These are phyloP conservation scores for Ascochyta pisi DNA, from an alignment of 2,329 filamentous ascomycete species.

Conservation along the genomic window DNA sequence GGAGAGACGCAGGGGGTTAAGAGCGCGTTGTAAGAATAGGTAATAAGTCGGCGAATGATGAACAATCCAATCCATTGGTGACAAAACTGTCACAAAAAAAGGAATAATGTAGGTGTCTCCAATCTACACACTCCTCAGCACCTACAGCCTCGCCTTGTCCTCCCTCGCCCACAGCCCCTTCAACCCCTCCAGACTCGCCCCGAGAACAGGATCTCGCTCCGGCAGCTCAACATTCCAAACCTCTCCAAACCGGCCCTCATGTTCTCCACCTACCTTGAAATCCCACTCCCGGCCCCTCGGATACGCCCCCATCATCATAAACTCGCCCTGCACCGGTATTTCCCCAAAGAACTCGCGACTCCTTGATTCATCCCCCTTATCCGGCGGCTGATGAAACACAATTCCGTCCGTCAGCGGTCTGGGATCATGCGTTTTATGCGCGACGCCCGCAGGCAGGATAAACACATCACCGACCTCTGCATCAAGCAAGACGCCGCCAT, in stretches of 20 bases:
- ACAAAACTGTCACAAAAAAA: too few species aligned
- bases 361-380: conserved; percentile 37
- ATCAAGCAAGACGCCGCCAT: conserved; percentile 58
- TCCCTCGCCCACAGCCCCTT: background rate
- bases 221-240: conserved; percentile 58
- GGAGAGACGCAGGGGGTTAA: conserved; percentile 51
- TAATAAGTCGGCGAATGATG: background rate
- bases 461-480: conserved; percentile 64
- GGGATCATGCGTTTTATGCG: conserved; percentile 62
- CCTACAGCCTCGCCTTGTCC: too few species aligned
- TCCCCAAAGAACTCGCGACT: conserved; percentile 45
- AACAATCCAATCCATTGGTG: too few species aligned
- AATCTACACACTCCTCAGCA: too few species aligned
- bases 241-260: conserved; percentile 50
- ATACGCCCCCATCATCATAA: conserved; percentile 67
- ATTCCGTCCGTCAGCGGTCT: conserved; percentile 47
- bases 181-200: conserved; percentile 24
- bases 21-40: conserved; percentile 12
- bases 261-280: conserved; percentile 56
- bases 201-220: conserved; percentile 57
- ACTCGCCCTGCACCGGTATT: conserved; percentile 51
- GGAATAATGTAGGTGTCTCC: too few species aligned
- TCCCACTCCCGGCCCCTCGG: conserved; percentile 59
- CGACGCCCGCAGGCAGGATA: conserved; percentile 62
- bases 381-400: conserved; percentile 55